These are phyloP conservation scores for Xylariomycetidae sp. DNA, from an alignment of 2,329 filamentous ascomycete genomes.

Conservation along the genomic window DNA sequence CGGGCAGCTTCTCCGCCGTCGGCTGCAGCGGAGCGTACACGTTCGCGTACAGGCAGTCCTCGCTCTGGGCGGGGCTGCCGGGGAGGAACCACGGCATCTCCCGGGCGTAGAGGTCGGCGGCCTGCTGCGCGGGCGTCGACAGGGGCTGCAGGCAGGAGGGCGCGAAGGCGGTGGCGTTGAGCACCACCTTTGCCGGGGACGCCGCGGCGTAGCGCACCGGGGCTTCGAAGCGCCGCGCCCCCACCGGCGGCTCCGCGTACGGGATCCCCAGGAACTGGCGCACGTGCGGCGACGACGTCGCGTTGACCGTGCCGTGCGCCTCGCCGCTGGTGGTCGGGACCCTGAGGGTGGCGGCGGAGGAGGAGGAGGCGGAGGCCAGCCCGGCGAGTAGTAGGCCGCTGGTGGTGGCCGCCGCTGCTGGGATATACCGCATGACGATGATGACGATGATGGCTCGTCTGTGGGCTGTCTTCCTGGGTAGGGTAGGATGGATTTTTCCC, in stretches of 20 bases:
- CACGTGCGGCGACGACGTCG: slow-evolving; percentile 5
- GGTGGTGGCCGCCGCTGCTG: too few species aligned
- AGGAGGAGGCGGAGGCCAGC: not conserved
- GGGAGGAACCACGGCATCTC: slow-evolving; percentile 3
- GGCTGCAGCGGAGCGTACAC: slow-evolving; percentile 8
- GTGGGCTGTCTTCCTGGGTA: too few species aligned
- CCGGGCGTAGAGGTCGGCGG: slow-evolving; percentile 1
- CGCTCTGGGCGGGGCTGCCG: slow-evolving; percentile 5
- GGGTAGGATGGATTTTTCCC: too few species aligned
- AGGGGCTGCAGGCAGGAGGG: slow-evolving; percentile 7
- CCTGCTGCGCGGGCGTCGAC: not conserved
- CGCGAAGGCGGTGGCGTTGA: slow-evolving; percentile 4
- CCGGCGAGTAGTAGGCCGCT: too few species aligned
- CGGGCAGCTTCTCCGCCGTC: slow-evolving; percentile 5
- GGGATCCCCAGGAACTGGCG: slow-evolving; percentile 11
- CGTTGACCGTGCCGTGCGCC: not conserved
- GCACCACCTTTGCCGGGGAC: not conserved
- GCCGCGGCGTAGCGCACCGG: slow-evolving; percentile 4
- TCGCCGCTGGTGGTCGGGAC: not conserved
- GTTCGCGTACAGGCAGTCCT: slow-evolving; percentile 12
- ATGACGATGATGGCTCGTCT: too few species aligned
- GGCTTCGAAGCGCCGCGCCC: slow-evolving; percentile 8
- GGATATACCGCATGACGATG: too few species aligned
- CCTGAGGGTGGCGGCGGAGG: not conserved
- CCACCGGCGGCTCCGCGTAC: slow-evolving; percentile 12